Base-by-base conservation (phyloP, 2,329 filamentous ascomycete genomes). In the Diaporthe sp. region DNA sequence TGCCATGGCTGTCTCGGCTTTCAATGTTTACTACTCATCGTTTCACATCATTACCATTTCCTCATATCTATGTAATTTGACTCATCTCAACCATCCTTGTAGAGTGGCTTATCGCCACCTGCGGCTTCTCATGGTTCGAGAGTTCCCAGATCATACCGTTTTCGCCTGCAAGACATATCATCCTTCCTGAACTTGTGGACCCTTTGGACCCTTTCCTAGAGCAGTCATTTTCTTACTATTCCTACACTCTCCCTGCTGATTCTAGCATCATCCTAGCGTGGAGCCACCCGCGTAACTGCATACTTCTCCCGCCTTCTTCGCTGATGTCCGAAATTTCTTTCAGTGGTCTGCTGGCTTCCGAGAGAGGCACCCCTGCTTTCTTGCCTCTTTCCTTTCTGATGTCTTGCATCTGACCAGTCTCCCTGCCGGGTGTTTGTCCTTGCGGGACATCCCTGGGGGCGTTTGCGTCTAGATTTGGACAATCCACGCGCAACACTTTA, bases 321-420 rank as follows among this genome's bases (percentile, higher is more conserved):
- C 72, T 55, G 51, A 44, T 49, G 68, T 49, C 72, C 75, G 67
- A 67, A n/a, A 67, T 71, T 61, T 39, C 39, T 42, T 73, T 57
- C 55, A 65, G 70, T 39, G 20, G 63, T 6, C 71, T 73, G 73
- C 70, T 39, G 49, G n/a, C n/a, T 75, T 65, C 73, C 75, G 70
- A 57, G 55, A 49, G 58, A 42, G 31, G 7, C 34, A 51, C 22
- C 47, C 34, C 53, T 57, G 37, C 37, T n/a, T 44, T 71, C 28
- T 39, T n/a, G 51, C 25, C 17, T 22, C 53, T n/a, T 49, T 53
- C 31, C 31, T n/a, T 75, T 5, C 49, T 13, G 6, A 53, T 68
- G 47, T 68, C 47, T 53, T 51, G 47, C 47, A 39, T 68, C 28
- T 68, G 20, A 68, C 12, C 65, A 51, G 34, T 28, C 34, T 53